Conservation (phyloP, 2,329 filamentous ascomycete genomes). For the Trichophyton schoenleinii region DNA sequence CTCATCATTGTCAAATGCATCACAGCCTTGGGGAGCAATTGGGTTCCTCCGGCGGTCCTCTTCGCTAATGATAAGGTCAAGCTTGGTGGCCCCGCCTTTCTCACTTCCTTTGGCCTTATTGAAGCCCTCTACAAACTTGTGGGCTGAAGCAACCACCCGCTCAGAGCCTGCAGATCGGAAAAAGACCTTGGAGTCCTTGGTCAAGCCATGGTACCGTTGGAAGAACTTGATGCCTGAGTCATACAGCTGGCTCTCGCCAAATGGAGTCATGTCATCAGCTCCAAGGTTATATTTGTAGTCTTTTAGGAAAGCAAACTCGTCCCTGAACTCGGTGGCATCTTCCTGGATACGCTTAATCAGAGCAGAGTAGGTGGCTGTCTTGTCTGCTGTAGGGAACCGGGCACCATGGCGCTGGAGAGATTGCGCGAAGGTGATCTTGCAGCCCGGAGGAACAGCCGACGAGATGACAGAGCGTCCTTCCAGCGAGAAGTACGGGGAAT, state of each 20-base stretch:
- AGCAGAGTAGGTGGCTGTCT: conserved; percentile 50
- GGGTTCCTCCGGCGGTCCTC: conserved; percentile 61
- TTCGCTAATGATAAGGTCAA: conserved; percentile 61
- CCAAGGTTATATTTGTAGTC: conserved; percentile 61
- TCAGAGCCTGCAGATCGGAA: conserved; percentile 57
- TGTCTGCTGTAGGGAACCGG: conserved; percentile 61
- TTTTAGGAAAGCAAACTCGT: conserved; percentile 56
- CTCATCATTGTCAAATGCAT: conserved; percentile 52
- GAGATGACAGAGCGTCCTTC: conserved; percentile 47
- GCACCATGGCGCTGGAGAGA: conserved; percentile 75
- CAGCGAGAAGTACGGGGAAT: conserved; percentile 71
- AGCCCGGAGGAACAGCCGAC: conserved; percentile 49
- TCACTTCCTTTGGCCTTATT: conserved; percentile 41
- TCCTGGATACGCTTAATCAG: conserved; percentile 57
- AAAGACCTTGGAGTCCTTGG: conserved; percentile 50
- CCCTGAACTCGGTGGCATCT: conserved; percentile 42
- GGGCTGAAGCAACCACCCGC: conserved; percentile 61
- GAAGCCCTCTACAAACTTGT: conserved; percentile 65
- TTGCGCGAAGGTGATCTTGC: conserved; percentile 66
- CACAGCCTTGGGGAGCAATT: conserved; percentile 61
- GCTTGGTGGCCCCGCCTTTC: conserved; percentile 36
- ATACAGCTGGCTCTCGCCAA: conserved; percentile 57
- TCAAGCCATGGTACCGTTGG: conserved; percentile 54
- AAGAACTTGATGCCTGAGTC: conserved; percentile 69
- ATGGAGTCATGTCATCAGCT: conserved; percentile 53